Evolutionary conservation across 441 rosid species (phyloP).

Genomic region (Syzygium syzygioides): DNA sequence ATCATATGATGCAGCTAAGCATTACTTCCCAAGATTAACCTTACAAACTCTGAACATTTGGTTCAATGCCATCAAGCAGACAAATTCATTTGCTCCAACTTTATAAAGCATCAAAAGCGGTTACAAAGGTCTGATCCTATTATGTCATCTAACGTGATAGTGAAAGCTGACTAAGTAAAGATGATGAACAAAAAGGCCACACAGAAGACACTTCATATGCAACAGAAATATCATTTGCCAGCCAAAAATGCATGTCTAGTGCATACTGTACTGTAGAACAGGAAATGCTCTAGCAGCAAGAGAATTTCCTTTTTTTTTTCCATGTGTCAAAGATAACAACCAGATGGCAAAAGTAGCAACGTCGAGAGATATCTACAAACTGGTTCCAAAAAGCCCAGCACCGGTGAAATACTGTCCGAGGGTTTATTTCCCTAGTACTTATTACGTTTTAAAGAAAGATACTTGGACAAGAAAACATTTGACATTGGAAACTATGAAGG

Average conservation of each 20-base stretch:
- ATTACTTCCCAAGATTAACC: background rate
- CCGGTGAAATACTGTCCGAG: background rate
- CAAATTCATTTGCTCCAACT: background rate
- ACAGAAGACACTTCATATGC: background rate
- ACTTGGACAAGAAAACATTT: background rate
- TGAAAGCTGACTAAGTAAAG: background rate
- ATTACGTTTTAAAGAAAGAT: background rate
- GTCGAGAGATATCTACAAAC: background rate
- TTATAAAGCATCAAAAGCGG: background rate
- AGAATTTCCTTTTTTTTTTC: background rate
- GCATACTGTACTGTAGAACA: background rate
- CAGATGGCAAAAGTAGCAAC: background rate
- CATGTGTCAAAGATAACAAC: background rate
- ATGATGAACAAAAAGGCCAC: background rate
- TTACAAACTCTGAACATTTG: background rate
- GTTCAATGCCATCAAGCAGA: background rate
- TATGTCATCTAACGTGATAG: background rate
- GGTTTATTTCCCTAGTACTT: background rate
- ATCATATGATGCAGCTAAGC: background rate
- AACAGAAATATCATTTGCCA: background rate
- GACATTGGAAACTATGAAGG: background rate
- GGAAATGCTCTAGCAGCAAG: background rate
- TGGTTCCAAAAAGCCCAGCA: background rate
- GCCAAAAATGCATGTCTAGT: background rate
- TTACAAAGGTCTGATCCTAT: background rate